These are phyloP conservation scores for Mycena vulgaris DNA, from an alignment of 768 basidiomycete genomes.

Conservation along the genomic window DNA sequence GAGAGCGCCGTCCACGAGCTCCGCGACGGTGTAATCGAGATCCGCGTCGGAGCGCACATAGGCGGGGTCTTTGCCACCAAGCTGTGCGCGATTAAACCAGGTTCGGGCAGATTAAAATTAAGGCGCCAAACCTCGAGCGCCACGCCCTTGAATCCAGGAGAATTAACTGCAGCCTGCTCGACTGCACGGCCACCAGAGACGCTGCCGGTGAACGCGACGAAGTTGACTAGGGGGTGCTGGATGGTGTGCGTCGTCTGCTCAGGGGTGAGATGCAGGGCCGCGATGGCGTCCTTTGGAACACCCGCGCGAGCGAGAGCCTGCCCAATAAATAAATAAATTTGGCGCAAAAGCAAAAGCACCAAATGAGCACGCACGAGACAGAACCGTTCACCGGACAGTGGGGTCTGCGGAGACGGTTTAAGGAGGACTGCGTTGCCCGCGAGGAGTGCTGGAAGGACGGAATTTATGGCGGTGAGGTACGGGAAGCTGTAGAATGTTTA, in stretches of 20 bases:
- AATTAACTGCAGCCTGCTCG: constrained; percentile 76
- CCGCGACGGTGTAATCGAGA: constrained; percentile 83
- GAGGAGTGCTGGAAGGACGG: constrained; percentile 91
- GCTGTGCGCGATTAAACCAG: constrained; percentile 57
- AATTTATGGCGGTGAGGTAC: constrained; percentile 92
- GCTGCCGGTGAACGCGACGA: constrained; percentile 92
- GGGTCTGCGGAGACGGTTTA: constrained; percentile 98
- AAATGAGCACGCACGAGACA: constrained; percentile 57
- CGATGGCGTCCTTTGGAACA: constrained; percentile 80
- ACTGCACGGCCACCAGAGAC: constrained; percentile 85
- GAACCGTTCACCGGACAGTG: constrained; percentile 88
- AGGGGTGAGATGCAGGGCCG: constrained; percentile 83
- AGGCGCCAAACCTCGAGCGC: constrained; percentile 76
- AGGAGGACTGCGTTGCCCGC: constrained; percentile 93
- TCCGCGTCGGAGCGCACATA: constrained; percentile 93
- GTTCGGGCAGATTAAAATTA: not conserved
- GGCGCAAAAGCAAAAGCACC: too few species aligned
- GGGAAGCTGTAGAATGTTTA: constrained; percentile 73
- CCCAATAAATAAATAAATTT: not conserved
- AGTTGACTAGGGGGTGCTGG: constrained; percentile 78
- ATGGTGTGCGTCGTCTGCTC: constrained; percentile 72
- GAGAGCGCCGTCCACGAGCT: constrained; percentile 95
- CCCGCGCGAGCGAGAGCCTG: constrained; percentile 74
- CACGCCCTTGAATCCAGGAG: constrained; percentile 86
- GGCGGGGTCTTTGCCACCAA: constrained; percentile 98